phyloP scores from a whole-genome alignment of 768 basidiomycete genomes.

The Tubosaeta sp. region DNA sequence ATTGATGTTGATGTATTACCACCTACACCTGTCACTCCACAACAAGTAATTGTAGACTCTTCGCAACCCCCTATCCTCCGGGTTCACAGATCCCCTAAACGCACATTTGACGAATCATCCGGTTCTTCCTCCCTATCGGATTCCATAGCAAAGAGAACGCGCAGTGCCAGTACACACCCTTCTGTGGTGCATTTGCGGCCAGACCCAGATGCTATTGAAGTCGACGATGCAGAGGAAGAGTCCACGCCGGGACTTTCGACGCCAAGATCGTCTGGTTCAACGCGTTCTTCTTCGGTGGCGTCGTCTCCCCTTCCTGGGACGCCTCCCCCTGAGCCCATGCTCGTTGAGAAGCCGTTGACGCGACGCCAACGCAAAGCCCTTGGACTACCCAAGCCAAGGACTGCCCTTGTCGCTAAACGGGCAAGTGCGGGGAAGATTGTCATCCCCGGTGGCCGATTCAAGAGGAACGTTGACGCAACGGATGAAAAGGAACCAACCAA shows the following conservation, averaged over 20 bases:
- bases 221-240: slow-evolving; percentile 29
- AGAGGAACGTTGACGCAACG: slow-evolving; percentile 24
- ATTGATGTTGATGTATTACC: slow-evolving; percentile 29
- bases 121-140: slow-evolving; percentile 38
- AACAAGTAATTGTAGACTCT: slow-evolving; percentile 7
- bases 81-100: slow-evolving; percentile 50
- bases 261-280: slow-evolving; percentile 27
- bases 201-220: slow-evolving; percentile 19
- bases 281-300: slow-evolving; percentile 29
- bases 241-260: slow-evolving; percentile 44
- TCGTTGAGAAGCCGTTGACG: slow-evolving; percentile 44
- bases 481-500: slow-evolving; percentile 12
- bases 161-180: slow-evolving; percentile 25
- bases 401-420: slow-evolving; percentile 28
- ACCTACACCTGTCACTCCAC: slow-evolving; percentile 22
- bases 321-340: slow-evolving; percentile 24
- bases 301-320: slow-evolving; percentile 37
- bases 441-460: slow-evolving; percentile 58
- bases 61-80: slow-evolving; percentile 26
- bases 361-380: slow-evolving; percentile 65
- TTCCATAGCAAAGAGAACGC: slow-evolving; percentile 34
- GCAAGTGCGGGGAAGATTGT: slow-evolving; percentile 51
- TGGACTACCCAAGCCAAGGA: slow-evolving; percentile 56
- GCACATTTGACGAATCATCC: slow-evolving; percentile 56
- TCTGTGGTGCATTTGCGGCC: slow-evolving; percentile 10